Percentiles rank a stretch among this genome's conserved stretches.
phyloP scores from a whole-genome alignment of 352 stramenopile genomes.

The Phytophthora tentaculata region DNA sequence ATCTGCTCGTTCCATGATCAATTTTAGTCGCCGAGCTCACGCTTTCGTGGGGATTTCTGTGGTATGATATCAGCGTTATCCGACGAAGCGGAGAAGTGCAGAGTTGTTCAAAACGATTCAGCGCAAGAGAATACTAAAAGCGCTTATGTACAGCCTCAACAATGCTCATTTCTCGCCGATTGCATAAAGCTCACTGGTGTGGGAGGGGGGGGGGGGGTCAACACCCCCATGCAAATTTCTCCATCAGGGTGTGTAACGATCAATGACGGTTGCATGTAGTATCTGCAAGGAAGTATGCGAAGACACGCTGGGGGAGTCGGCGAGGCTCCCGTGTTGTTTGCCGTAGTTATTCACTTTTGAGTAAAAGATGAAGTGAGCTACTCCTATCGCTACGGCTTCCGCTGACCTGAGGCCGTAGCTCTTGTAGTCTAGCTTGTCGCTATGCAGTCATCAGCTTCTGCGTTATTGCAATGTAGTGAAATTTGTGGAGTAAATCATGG shows the following conservation, averaged over 20 bases:
- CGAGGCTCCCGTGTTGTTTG: too few species aligned
- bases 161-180: conserved; percentile 43
- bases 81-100: conserved; percentile 26
- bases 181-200: conserved; percentile 49
- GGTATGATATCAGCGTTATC: conserved; percentile 74
- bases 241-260: conserved; percentile 43
- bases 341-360: too few species aligned
- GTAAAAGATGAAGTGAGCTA: too few species aligned
- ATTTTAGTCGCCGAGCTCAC: conserved; percentile 61
- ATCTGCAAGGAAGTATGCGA: not conserved
- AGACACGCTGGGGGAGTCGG: conserved; percentile 4
- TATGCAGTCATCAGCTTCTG: too few species aligned
- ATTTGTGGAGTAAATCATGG: too few species aligned
- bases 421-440: too few species aligned
- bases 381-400: too few species aligned
- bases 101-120: not conserved
- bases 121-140: conserved; percentile 6
- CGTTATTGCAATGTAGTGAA: too few species aligned
- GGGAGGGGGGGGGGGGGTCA: conserved; percentile 52
- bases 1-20: not conserved
- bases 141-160: conserved; percentile 28
- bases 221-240: conserved; percentile 55
- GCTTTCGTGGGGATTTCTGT: conserved; percentile 45
- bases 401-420: too few species aligned
- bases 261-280: conserved; percentile 39